Evolutionary conservation across 257 asterid species (phyloP).

Genomic region (Primulina huaijiensis): DNA sequence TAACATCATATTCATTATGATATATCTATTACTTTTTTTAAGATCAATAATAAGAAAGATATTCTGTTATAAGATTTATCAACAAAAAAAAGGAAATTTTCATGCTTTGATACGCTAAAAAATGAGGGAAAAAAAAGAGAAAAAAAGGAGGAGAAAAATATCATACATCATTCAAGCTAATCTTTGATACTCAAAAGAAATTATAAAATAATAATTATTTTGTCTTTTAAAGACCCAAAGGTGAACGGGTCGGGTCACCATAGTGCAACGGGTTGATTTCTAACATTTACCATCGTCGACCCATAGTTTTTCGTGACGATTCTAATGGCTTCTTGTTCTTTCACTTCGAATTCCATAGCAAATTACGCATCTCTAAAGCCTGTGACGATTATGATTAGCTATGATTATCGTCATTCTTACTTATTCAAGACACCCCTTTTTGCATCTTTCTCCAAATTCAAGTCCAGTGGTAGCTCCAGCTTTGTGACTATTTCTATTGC

Average conservation of each 20-base stretch:
- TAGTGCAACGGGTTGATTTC: neutral
- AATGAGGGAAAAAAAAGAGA: too few species aligned
- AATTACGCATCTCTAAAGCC: slow-evolving; percentile 28
- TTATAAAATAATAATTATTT: too few species aligned
- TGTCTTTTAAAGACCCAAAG: too few species aligned
- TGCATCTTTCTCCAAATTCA: slow-evolving; percentile 36
- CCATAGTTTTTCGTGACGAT: neutral
- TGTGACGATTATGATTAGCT: slow-evolving; percentile 30
- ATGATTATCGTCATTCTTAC: slow-evolving; percentile 15
- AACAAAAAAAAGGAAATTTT: too few species aligned
- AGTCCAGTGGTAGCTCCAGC: slow-evolving; percentile 35
- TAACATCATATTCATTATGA: too few species aligned
- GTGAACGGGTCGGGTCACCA: neutral
- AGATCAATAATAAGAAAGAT: too few species aligned
- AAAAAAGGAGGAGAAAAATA: too few species aligned
- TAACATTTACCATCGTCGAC: neutral
- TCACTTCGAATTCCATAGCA: slow-evolving; percentile 18
- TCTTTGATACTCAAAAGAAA: too few species aligned
- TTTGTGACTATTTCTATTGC: slow-evolving; percentile 39
- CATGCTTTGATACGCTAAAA: too few species aligned
- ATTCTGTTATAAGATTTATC: too few species aligned
- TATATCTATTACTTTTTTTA: too few species aligned
- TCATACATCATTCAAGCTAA: too few species aligned
- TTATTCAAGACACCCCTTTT: slow-evolving; percentile 28
- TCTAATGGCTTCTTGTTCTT: slow-evolving; percentile 37